Evolutionary conservation across 345 rosid genomes (phyloP).

Genomic region (Syzygium aqueum): DNA sequence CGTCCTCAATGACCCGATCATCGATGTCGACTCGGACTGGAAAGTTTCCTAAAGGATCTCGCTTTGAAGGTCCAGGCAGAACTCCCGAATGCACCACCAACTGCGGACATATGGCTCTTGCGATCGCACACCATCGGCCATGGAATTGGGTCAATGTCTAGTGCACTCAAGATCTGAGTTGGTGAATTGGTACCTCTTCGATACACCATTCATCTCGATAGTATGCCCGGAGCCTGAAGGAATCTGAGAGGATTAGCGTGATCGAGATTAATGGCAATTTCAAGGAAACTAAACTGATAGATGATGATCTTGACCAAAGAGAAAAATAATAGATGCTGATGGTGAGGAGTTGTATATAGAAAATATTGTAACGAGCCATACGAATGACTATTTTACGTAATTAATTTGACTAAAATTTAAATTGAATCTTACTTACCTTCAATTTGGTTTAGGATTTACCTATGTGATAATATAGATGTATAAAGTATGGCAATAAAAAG

Average conservation of each 20-base stretch:
- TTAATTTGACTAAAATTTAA: neutral
- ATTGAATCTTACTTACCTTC: neutral
- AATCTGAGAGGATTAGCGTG: too few relatives aligned
- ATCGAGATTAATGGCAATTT: neutral
- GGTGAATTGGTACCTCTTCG: neutral
- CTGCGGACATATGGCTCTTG: neutral
- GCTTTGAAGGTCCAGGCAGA: neutral
- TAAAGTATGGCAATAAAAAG: neutral
- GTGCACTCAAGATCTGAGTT: neutral
- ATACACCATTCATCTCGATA: neutral
- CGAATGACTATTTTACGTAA: neutral
- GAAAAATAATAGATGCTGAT: neutral
- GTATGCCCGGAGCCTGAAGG: too few relatives aligned
- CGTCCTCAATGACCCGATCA: neutral
- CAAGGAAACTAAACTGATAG: too few relatives aligned
- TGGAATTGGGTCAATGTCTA: neutral
- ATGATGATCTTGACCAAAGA: neutral
- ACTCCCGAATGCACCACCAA: neutral
- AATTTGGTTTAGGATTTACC: neutral
- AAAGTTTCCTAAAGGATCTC: neutral
- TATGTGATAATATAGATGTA: neutral
- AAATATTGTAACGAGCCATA: accelerated
- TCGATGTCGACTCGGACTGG: neutral
- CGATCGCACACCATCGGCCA: neutral
- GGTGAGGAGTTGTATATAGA: neutral